Evolutionary conservation across 2,329 filamentous ascomycete species (phyloP), one percentile per base, ranked within the genome.

Genomic region (Zymoseptoria crescenta): DNA sequence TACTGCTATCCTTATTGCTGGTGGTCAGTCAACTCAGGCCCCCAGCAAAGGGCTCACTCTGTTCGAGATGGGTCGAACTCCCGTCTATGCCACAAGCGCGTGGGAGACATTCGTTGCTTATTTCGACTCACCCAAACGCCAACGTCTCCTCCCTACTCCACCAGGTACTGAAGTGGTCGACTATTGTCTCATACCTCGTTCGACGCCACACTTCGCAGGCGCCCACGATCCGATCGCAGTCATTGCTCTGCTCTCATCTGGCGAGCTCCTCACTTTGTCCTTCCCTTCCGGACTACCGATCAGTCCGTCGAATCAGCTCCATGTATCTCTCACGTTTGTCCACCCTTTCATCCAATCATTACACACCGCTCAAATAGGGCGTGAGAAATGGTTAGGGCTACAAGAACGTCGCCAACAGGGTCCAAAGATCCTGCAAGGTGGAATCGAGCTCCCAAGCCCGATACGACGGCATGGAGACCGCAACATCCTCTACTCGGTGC

Each of bases 281-380:
- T 97, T 97, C 70, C 94, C 94, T 0, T 94, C 87, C 53, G 94
- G 94, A 28, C 89, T 92, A 73, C 88, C 91, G 0, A 95, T 97
- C 57, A 89, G 87, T 28, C 91, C 94, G 1, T 96, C 92, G 3
- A 96, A 96, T 68, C 90, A 96, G 74, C 81, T 99, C 5, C 93
- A 96, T 69, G 83, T 92, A 0, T 96, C 89, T 2, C 76, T 96
- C 52, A 88, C 88, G 1, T 89, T 96, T 63, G 87, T 96, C 6
- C 91, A 96, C 69, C 94, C 94, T 0, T 97, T 96, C 70, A 84
- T 94, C 59, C 88, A 84, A 56, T 85, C 86, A 55, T 79, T 89
- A 55, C 81, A 83, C 16, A 79, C 95, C n/a, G 82, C 89, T 8
- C 82, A 84, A 10, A 79, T 97, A 9, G 87, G 91, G 53, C 84